Evolutionary conservation across 164 flowering plant species (phyloP), one percentile per base, ranked within the genome.

Genomic region (Aristolochia contorta): DNA sequence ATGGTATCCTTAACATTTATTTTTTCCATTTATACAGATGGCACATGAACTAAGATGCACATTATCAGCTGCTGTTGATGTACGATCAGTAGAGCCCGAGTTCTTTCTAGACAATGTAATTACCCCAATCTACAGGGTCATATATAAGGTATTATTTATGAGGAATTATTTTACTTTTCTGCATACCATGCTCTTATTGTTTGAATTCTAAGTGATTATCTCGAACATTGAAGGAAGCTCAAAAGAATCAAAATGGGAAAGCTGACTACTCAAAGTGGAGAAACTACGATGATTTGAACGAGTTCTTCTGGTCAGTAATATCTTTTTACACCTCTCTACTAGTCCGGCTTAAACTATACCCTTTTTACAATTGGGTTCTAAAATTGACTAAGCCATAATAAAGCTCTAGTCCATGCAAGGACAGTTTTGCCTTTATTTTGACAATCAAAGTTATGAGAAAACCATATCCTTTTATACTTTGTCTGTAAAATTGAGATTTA

Each of bases 221-320:
- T 51, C 49, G 52, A 62, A 47, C 30, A 60, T 41, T 79, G 74
- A 68, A 93, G 99, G 99, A 93, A 79, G 90, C 91, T 43, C 46
- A 73, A 73, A 90, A 83, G 71, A 85, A 70, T 79, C 79, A 76
- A 68, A 77, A 56, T 57, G 99, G 97, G 37, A 77, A 80, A 22
- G 82, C 89, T 71, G 87, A 86, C 57, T 85, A 93, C 79, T 86
- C 96, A 27, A 71, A 77, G 56, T 93, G 99, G 99, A 86, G 99
- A 76, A 93, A 93, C 73, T 93, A 93, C 58, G 99, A 93, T 68
- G 99, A 93, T 69, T 71, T 93, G 67, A 93, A 93, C 62, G 97
- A 93, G 78, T 93, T 57, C 67, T 93, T 93, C 83, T 93, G 99
- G 99, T 93, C 23, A 65, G 78, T 19, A 32, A 53, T 23, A 0